Percentiles rank a stretch among this genome's conserved stretches.
Conservation (phyloP, 371 early-diverging fungal species). For the Mucor circinelloides region DNA sequence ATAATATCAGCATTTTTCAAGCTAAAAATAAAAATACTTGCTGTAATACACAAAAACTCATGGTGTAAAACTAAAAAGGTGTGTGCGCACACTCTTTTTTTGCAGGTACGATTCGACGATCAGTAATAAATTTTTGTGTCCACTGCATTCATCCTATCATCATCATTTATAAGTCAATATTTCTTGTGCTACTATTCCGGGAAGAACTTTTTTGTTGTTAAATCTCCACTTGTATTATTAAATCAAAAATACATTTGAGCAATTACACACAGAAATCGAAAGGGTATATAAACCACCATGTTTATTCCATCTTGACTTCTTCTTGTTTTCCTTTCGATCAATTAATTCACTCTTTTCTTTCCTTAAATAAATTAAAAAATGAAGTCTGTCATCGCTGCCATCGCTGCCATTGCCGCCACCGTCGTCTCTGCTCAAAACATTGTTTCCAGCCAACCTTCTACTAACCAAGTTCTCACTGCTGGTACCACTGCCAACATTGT, state of each 20-base stretch:
- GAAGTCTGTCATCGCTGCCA: slow-evolving; percentile 39
- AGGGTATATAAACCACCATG: slow-evolving; percentile 12
- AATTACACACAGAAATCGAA: background rate
- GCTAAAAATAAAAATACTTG: background rate
- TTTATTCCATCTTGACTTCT: background rate
- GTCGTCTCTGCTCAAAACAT: slow-evolving; percentile 35
- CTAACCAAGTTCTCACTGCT: slow-evolving; percentile 37
- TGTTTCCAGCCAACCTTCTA: slow-evolving; percentile 33
- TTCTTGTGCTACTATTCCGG: background rate
- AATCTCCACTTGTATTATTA: slow-evolving; percentile 4
- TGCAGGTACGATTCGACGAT: slow-evolving; percentile 4
- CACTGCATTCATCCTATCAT: background rate
- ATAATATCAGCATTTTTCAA: background rate
- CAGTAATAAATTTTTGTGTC: slow-evolving; percentile 7
- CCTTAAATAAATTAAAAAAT: slow-evolving; percentile 17
- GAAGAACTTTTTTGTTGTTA: background rate
- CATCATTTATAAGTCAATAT: background rate
- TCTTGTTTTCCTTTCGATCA: slow-evolving; percentile 1
- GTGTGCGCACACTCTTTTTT: slow-evolving; percentile 8
- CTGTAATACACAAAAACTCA: slow-evolving; percentile 1
- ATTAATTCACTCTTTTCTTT: slow-evolving; percentile 4
- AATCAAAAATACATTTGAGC: background rate
- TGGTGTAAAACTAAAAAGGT: slow-evolving; percentile 4
- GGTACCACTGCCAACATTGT: slow-evolving; percentile 37
- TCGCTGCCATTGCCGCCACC: slow-evolving; percentile 38